These are phyloP conservation scores for Polyplosphaeria fusca DNA, from an alignment of 495 filamentous ascomycete species.

Conservation along the genomic window DNA sequence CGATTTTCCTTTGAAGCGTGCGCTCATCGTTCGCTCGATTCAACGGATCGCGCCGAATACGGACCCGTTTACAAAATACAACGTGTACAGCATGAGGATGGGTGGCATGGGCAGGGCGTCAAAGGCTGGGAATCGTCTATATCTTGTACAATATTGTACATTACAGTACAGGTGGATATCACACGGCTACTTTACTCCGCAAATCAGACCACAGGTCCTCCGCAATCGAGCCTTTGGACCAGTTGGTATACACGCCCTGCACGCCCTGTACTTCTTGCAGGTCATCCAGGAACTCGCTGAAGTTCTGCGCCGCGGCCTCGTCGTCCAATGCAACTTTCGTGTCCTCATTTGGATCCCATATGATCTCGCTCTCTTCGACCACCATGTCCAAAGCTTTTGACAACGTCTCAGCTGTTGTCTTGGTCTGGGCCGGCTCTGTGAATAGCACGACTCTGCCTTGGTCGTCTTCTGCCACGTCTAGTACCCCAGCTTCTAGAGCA, in stretches of 20 bases:
- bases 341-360: constrained; percentile 82
- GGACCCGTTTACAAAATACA: neutral
- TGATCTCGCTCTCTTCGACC: constrained; percentile 68
- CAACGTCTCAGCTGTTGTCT: constrained; percentile 60
- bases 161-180: constrained; percentile 2
- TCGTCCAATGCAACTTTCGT: constrained; percentile 59
- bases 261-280: constrained; percentile 49
- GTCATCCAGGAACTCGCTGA: constrained; percentile 49
- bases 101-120: constrained; percentile 1
- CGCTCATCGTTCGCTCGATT: no score
- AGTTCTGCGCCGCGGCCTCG: constrained; percentile 45
- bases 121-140: neutral
- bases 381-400: constrained; percentile 57
- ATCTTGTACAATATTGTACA: constrained; percentile 18
- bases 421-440: constrained; percentile 69
- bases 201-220: constrained; percentile 34
- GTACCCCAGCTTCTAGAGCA: constrained; percentile 79
- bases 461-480: constrained; percentile 71
- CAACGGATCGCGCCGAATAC: neutral
- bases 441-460: constrained; percentile 68
- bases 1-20: no score
- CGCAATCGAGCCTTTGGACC: constrained; percentile 28
- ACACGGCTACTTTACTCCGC: constrained; percentile 32
- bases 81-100: no score
- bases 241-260: constrained; percentile 37